phyloP scores from a whole-genome alignment of 441 rosid species.

The Pelargonium australe region DNA sequence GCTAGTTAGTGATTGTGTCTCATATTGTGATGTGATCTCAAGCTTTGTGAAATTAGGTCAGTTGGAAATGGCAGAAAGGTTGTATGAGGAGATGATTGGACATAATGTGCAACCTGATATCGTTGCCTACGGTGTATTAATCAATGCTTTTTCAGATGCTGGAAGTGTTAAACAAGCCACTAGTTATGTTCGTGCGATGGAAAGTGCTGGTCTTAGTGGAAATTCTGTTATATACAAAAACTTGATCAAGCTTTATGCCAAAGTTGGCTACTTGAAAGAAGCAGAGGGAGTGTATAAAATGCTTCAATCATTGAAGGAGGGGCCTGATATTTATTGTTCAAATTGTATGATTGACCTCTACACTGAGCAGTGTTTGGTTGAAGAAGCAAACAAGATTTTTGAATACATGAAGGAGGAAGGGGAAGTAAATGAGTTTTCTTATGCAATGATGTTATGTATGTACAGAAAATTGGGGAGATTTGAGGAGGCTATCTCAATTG shows the following conservation, averaged over 20 bases:
- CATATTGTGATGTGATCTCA: slow-evolving; percentile 70
- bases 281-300: slow-evolving; percentile 61
- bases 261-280: slow-evolving; percentile 64
- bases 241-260: slow-evolving; percentile 78
- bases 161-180: slow-evolving; percentile 58
- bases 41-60: slow-evolving; percentile 65
- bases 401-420: slow-evolving; percentile 47
- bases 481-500: slow-evolving; percentile 55
- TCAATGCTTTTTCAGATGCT: slow-evolving; percentile 70
- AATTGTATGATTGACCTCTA: slow-evolving; percentile 83
- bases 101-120: slow-evolving; percentile 52
- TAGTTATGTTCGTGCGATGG: slow-evolving; percentile 51
- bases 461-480: slow-evolving; percentile 61
- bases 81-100: slow-evolving; percentile 57
- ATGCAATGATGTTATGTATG: slow-evolving; percentile 77
- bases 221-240: slow-evolving; percentile 57
- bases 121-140: slow-evolving; percentile 63
- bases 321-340: slow-evolving; percentile 53
- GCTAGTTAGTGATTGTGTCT: slow-evolving; percentile 61
- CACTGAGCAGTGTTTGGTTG: slow-evolving; percentile 57
- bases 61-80: slow-evolving; percentile 54
- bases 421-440: slow-evolving; percentile 70
- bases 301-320: slow-evolving; percentile 34
- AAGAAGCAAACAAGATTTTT: slow-evolving; percentile 49
- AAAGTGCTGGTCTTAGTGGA: slow-evolving; percentile 47